These are phyloP conservation scores for Candida montana DNA, from an alignment of 805 yeast genomes.

Conservation along the genomic window DNA sequence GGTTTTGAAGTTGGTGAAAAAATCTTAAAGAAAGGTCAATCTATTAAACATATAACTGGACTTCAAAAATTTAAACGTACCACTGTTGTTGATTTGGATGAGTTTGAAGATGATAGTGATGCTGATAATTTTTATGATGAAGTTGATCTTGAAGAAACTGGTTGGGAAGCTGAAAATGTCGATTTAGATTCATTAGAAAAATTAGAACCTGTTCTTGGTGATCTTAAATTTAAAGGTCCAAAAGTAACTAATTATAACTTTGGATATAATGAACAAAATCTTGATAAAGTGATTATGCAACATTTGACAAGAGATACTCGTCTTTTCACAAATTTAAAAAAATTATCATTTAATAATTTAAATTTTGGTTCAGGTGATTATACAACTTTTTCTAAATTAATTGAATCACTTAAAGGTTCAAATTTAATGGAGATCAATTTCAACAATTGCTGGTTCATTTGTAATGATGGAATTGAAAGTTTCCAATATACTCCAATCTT, in stretches of 20 bases:
- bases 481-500: neutral
- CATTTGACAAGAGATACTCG: no score
- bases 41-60: neutral
- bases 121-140: slow-evolving; percentile 2
- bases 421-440: neutral
- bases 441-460: neutral
- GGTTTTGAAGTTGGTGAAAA: slow-evolving; percentile 7
- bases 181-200: slow-evolving; percentile 1
- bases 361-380: neutral
- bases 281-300: neutral
- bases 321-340: neutral
- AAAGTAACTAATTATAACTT: slow-evolving; percentile 1
- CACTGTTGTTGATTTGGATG: slow-evolving; percentile 2
- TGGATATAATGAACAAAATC: neutral
- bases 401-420: neutral
- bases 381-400: neutral
- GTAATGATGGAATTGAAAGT: neutral
- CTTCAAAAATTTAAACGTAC: neutral
- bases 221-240: neutral
- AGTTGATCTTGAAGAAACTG: neutral
- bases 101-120: slow-evolving; percentile 5
- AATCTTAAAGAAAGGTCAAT: neutral
- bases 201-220: neutral
- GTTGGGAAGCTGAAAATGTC: neutral
- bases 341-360: neutral